A percentile compares a stretch with the other conserved stretches of the same genome.
phyloP scores from a whole-genome alignment of 345 rosid genomes.

The Arabidopsis suecica region DNA sequence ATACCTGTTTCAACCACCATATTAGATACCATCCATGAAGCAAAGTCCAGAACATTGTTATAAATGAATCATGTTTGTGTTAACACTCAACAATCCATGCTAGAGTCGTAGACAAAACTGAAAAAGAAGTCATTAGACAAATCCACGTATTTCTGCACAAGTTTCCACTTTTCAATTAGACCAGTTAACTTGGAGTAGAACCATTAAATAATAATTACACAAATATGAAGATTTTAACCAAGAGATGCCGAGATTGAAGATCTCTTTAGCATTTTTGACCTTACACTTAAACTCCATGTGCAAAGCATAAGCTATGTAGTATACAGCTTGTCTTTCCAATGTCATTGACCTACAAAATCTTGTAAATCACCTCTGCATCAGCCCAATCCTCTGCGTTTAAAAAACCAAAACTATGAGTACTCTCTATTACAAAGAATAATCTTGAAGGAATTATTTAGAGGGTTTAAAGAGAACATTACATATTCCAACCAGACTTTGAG shows the following conservation, averaged over 20 bases:
- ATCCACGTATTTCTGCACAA: constrained; percentile 51
- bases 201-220: not conserved
- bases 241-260: constrained; percentile 70
- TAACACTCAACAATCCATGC: not conserved
- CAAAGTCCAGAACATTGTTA: not conserved
- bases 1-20: constrained; percentile 52
- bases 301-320: constrained; percentile 69
- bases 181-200: not conserved
- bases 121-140: not conserved
- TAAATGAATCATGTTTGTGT: not conserved
- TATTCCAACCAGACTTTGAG: constrained; percentile 97
- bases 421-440: not conserved
- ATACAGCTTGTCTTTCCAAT: constrained; percentile 70
- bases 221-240: constrained; percentile 46
- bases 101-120: not conserved
- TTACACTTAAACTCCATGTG: constrained; percentile 81
- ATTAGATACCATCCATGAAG: not conserved
- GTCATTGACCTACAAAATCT: constrained; percentile 77
- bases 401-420: not conserved
- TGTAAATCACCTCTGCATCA: constrained; percentile 78
- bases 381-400: constrained; percentile 79
- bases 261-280: constrained; percentile 77
- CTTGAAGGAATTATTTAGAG: constrained; percentile 1
- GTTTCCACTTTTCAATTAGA: constrained; percentile 8
- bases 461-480: constrained; percentile 49